Percentiles rank a stretch among this genome's conserved stretches.
Evolutionary conservation across 441 rosid genomes (phyloP).

Genomic region (Gossypium aridum): DNA sequence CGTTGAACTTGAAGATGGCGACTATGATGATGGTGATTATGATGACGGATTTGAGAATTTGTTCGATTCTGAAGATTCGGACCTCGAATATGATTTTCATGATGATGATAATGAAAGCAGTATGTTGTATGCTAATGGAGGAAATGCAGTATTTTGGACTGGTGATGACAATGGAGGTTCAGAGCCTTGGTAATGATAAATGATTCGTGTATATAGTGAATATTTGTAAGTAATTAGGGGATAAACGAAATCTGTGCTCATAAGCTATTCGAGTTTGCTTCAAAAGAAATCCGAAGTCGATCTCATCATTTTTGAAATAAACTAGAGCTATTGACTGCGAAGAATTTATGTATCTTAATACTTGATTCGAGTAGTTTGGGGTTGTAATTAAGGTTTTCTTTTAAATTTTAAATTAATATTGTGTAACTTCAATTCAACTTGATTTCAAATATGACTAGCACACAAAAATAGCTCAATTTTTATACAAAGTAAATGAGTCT

Average conservation of each 20-base stretch:
- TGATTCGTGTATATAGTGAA: neutral
- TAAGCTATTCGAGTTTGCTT: neutral
- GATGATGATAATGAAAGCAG: slow-evolving; percentile 19
- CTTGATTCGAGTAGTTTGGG: too few species aligned
- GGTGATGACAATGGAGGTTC: slow-evolving; percentile 8
- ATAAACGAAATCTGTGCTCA: neutral
- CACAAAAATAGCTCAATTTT: too few species aligned
- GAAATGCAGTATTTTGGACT: slow-evolving; percentile 46
- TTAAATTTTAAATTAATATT: too few species aligned
- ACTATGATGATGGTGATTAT: slow-evolving; percentile 25
- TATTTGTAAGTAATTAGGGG: neutral
- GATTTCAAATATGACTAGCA: too few species aligned
- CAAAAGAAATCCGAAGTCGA: too few species aligned
- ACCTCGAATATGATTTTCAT: slow-evolving; percentile 38
- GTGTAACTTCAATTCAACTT: too few species aligned
- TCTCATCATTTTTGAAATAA: too few species aligned
- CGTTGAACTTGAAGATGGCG: neutral
- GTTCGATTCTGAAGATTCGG: slow-evolving; percentile 47
- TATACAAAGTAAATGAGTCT: too few species aligned
- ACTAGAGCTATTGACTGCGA: too few species aligned
- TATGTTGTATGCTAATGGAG: slow-evolving; percentile 15
- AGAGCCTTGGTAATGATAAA: slow-evolving; percentile 51
- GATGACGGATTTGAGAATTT: slow-evolving; percentile 70
- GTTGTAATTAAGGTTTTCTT: too few species aligned
- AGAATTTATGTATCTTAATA: too few species aligned